A percentile compares a stretch with the other conserved stretches of the same genome.
Evolutionary conservation across 73 alveolate species (phyloP).

Genomic region (Paramecium primaurelia): DNA sequence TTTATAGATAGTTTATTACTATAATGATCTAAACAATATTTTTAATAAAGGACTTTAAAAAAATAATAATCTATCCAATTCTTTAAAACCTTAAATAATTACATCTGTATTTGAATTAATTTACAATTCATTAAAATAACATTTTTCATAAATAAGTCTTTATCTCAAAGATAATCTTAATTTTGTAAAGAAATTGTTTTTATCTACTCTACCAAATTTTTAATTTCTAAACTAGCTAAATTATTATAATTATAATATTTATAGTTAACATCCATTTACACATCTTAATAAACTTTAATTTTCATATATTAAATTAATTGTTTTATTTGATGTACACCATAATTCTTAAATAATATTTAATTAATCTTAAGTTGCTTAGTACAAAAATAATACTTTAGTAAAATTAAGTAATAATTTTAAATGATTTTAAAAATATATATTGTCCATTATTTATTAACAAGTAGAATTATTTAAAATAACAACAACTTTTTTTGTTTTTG

Average conservation of each 20-base stretch:
- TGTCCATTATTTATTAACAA: slow-evolving; percentile 1
- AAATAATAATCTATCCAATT: neutral
- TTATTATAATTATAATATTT: neutral
- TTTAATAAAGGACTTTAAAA: neutral
- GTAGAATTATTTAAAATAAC: neutral
- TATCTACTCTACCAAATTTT: neutral
- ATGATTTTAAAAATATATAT: neutral
- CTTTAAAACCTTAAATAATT: neutral
- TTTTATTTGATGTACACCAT: neutral
- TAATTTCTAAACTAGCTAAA: neutral
- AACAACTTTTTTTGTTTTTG: neutral
- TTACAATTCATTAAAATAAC: neutral
- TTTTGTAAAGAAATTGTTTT: neutral
- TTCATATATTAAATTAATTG: neutral
- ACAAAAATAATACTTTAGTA: neutral
- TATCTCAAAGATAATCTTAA: neutral
- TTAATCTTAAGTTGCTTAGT: neutral
- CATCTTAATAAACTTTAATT: slow-evolving; percentile 1
- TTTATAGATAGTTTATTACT: neutral
- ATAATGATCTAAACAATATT: neutral
- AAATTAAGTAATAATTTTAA: neutral
- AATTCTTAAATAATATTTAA: neutral
- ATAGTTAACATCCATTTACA: neutral
- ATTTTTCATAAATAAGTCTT: neutral
- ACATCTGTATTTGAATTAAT: neutral